Evolutionary conservation across 768 basidiomycete species (phyloP).

Genomic region (Glaciozyma martinii): DNA sequence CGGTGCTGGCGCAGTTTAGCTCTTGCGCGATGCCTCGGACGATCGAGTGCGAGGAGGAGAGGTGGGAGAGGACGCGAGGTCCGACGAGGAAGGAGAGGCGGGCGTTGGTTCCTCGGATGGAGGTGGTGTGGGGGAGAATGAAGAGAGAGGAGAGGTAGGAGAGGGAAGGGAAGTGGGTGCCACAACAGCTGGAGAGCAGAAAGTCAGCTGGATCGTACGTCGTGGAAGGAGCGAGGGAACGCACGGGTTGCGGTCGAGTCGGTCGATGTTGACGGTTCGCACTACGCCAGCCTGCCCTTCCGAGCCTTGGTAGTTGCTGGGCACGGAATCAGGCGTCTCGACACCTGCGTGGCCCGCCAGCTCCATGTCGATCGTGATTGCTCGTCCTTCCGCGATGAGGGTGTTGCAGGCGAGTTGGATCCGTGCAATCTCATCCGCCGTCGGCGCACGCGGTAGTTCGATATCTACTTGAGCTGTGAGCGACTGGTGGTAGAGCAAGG

Average conservation of each 20-base stretch:
- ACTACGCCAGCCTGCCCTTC: constrained; percentile 41
- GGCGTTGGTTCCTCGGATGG: constrained; percentile 54
- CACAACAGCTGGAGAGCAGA: constrained; percentile 54
- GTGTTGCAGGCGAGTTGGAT: constrained; percentile 60
- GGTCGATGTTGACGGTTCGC: constrained; percentile 73
- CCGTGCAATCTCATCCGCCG: constrained; percentile 51
- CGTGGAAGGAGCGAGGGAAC: constrained; percentile 33
- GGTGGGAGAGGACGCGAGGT: constrained; percentile 58
- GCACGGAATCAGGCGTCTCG: constrained; percentile 45
- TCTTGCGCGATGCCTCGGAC: constrained; percentile 53
- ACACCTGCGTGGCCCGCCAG: constrained; percentile 41
- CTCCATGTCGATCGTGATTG: constrained; percentile 66
- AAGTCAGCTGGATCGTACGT: constrained; percentile 11
- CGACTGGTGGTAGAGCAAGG: constrained; percentile 52
- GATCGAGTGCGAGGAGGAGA: constrained; percentile 52
- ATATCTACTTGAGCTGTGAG: constrained; percentile 55
- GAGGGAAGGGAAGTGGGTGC: constrained; percentile 72
- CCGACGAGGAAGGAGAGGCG: constrained; percentile 77
- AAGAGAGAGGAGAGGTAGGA: constrained; percentile 48
- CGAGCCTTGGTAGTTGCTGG: constrained; percentile 59
- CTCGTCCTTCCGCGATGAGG: constrained; percentile 60
- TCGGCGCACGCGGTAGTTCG: constrained; percentile 62
- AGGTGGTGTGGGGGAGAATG: constrained; percentile 59
- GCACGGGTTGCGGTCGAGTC: constrained; percentile 69
- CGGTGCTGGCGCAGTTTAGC: constrained; percentile 59